phyloP scores from a whole-genome alignment of 2,329 filamentous ascomycete genomes.

The Cladosporium sp. region DNA sequence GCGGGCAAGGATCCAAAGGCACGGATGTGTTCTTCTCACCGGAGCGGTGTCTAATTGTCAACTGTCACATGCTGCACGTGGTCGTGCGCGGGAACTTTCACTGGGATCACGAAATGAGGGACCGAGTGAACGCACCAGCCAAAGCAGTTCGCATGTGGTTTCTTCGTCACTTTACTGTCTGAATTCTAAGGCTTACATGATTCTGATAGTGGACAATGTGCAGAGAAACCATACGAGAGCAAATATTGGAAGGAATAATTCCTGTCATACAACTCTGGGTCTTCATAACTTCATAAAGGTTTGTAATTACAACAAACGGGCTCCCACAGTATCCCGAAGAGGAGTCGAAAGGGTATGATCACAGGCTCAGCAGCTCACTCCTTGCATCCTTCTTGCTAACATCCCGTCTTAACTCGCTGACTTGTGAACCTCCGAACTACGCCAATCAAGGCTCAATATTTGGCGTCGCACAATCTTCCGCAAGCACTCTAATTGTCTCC shows the following conservation, averaged over 20 bases:
- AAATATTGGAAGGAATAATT: neutral
- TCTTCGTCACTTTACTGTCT: neutral
- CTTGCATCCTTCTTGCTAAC: neutral
- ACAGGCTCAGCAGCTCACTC: neutral
- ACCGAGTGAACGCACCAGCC: neutral
- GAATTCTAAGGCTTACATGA: neutral
- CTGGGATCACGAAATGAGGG: neutral
- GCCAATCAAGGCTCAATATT: too few relatives aligned
- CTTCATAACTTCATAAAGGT: too few relatives aligned
- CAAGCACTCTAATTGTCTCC: too few relatives aligned
- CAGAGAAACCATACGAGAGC: neutral
- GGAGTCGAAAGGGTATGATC: neutral
- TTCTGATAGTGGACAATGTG: neutral
- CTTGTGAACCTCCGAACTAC: too few relatives aligned
- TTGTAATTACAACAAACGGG: neutral
- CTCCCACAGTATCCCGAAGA: neutral
- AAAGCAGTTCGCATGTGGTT: neutral
- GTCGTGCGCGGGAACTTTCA: neutral
- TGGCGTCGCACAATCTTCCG: too few relatives aligned
- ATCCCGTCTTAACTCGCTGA: neutral
- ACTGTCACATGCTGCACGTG: neutral
- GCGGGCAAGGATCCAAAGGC: neutral
- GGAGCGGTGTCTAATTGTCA: neutral
- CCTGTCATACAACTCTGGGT: neutral
- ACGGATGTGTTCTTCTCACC: neutral